Base-by-base conservation (phyloP, 495 filamentous ascomycete genomes). In the Tuber magnatum region DNA sequence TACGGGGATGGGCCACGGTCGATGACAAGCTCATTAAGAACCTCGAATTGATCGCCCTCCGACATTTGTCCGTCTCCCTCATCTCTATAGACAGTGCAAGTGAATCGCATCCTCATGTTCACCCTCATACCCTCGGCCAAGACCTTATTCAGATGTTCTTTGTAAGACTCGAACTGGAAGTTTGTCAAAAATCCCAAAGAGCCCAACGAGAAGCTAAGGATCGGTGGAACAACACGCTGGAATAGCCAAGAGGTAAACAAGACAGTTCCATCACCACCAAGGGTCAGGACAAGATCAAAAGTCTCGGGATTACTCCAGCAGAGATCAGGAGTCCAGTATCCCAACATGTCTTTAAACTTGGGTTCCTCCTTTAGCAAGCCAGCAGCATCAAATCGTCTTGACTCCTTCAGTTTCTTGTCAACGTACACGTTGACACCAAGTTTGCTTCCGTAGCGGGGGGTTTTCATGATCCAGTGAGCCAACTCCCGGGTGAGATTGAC, bases 261-360 rank as follows among this genome's bases (percentile, higher is more conserved):
- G 43, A 99, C 94, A 0, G 95, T 99, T 22, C 95, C 95, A 82
- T 99, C 95, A 16, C 95, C 95, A n/a, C 95, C 95, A 5, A 99
- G 90, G 0, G 94, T 96, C 46, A 99, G 86, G 24, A 95, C 91
- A 80, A 99, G 94, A 84, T 99, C 95, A 81, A 97, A 97, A 4
- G 89, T 90, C 76, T 97, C 93, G 1, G 96, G 95, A 70, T 90
- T 86, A 39, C 88, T 87, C 69, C 86, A 85, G 72, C 93, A 97
- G 77, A 97, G 88, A 70, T 91, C 87, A 69, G 91, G 89, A 41
- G 88, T 90, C 95, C 95, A 99, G 83, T 90, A 97, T 69, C 88
- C 89, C 65, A 98, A 82, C 44, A 94, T 87, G 48, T 83, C 86
- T 42, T 83, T 82, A 41, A 89, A 86, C 0, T 86, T 85, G 0